A percentile compares a stretch with the other conserved stretches of the same genome.
Conservation (phyloP, 2,329 filamentous ascomycete species). For the Sporothrix dimorphospora region DNA sequence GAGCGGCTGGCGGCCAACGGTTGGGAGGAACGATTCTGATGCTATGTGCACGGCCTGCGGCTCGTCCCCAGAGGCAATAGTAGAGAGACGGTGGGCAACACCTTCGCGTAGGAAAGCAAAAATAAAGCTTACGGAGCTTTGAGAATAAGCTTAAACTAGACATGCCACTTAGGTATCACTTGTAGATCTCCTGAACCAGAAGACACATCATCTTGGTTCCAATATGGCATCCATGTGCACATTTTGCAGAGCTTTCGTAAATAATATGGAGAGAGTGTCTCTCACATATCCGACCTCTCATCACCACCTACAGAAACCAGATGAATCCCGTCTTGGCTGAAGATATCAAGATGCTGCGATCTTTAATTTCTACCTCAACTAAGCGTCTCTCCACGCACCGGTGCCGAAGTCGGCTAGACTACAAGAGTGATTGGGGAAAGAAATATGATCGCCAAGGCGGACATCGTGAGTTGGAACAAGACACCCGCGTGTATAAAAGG, state of each 20-base stretch:
- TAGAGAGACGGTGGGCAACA: too few relatives aligned
- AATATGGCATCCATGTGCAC: neutral
- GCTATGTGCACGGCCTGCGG: neutral
- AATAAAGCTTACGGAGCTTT: neutral
- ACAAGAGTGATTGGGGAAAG: neutral
- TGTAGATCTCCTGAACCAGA: neutral
- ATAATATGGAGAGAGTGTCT: neutral
- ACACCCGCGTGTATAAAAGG: neutral
- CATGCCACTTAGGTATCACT: neutral
- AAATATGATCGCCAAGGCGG: conserved; percentile 4
- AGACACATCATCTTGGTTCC: neutral
- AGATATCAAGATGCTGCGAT: neutral
- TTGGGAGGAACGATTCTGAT: neutral
- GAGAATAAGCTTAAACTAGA: neutral
- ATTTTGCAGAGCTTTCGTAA: neutral
- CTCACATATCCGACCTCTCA: neutral
- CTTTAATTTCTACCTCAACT: neutral
- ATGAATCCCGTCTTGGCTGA: neutral
- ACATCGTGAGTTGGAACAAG: neutral
- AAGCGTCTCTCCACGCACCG: neutral
- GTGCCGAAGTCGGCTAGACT: neutral
- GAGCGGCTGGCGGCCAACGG: neutral
- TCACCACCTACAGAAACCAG: neutral
- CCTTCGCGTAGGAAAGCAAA: neutral
- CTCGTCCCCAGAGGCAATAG: neutral